Evolutionary conservation across 2,329 filamentous ascomycete genomes (phyloP).

Genomic region (Nigrospora oryzae): DNA sequence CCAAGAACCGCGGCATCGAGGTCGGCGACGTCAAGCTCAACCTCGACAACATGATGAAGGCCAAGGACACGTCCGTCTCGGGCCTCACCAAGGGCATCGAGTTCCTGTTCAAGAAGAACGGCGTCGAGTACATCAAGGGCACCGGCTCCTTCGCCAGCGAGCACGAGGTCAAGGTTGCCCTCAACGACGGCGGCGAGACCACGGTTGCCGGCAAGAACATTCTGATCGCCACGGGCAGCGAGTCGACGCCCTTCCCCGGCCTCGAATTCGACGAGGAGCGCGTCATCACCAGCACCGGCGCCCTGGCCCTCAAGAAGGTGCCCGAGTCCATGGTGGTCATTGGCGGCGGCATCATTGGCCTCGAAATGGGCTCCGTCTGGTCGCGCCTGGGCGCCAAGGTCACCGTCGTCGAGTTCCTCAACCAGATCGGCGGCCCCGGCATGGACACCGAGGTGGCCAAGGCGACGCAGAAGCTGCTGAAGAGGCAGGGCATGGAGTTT

Average conservation of each 20-base stretch:
- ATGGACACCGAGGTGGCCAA: constrained; percentile 96
- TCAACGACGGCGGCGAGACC: constrained; percentile 86
- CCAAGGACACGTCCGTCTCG: constrained; percentile 85
- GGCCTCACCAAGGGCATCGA: constrained; percentile 95
- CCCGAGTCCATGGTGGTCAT: constrained; percentile 97
- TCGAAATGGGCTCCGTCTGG: constrained; percentile 99
- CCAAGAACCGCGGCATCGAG: constrained; percentile 93
- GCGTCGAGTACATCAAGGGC: constrained; percentile 95
- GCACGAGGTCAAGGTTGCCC: constrained; percentile 83
- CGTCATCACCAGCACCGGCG: constrained; percentile 93
- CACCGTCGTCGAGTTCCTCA: constrained; percentile 93
- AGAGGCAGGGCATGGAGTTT: constrained; percentile 97
- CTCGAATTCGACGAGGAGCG: constrained; percentile 96
- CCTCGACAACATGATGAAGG: constrained; percentile 93
- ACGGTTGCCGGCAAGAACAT: constrained; percentile 91
- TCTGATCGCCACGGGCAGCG: constrained; percentile 90
- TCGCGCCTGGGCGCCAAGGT: constrained; percentile 88
- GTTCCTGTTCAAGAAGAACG: constrained; percentile 98
- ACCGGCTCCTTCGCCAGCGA: constrained; percentile 79
- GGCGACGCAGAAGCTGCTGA: constrained; percentile 81
- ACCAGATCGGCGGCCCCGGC: constrained; percentile 92
- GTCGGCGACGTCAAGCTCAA: constrained; percentile 97
- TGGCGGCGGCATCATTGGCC: constrained; percentile 94
- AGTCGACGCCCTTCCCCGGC: constrained; percentile 93
- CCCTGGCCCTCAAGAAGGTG: constrained; percentile 79